Base-by-base conservation (phyloP, 768 basidiomycete species). In the Phanerodontia chrysosporium region DNA sequence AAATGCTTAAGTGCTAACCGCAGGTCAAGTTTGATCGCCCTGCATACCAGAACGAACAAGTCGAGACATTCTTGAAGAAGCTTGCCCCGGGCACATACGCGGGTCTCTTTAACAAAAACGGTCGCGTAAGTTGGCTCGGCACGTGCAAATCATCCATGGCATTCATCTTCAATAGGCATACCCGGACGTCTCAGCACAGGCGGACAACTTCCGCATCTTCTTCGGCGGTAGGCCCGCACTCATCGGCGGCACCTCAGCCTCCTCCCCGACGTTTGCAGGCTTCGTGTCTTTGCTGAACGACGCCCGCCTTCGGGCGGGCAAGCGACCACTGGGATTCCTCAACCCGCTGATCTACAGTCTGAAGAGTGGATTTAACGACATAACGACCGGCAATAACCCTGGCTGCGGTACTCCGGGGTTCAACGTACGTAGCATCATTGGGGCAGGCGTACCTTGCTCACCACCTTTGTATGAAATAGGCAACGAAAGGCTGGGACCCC, bases 171-270 rank as follows among this genome's bases (percentile, higher is more conserved):
- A 18, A 25, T 24, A 81, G 84, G 87, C 73, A 12, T 75, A 77
- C 64, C 89, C 87, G 10, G 89, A 90, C 62, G 85, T 90, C 32
- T 73, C 87, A 0, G 86, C 88, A 0, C 86, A 86, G 65, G 75
- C 77, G 0, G 65, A 68, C 45, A 67, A 71, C 35, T 89, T 81
- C 76, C 69, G 72, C 13, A 76, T 88, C 45, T 76, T 76, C 69
- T 69, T 77, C 49, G 55, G 65, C 27, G 84, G 84, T 2, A 18
- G 49, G 6, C 29, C 73, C 13, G 59, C 58, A n/a, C 66, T 69
- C 1, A 77, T 83, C 57, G 80, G 74, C 1, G 89, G 89, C 32
- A 91, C 89, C 1, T 88, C 86, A 14, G 84, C 84, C 0, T 67
- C 87, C 0, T 66, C 84, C 8, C 89, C 88, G 1, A 77, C 85